phyloP scores from a whole-genome alignment of 202 grass and related monocot species.

The Miscanthus sacchariflorus region DNA sequence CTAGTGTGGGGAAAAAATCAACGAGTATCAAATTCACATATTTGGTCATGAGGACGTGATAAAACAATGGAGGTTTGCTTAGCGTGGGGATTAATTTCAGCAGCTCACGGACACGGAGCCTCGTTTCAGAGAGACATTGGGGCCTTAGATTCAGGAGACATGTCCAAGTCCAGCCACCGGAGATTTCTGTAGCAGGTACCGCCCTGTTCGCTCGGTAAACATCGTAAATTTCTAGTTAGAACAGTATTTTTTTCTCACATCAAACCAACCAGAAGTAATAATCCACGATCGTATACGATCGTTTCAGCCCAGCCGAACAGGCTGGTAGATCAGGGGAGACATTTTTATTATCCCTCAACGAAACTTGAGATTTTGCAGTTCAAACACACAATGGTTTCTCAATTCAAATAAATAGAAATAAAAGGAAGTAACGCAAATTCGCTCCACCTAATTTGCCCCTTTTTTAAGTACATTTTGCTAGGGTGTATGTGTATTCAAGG shows the following conservation, averaged over 20 bases:
- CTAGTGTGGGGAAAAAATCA: neutral
- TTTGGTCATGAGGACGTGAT: conserved; percentile 5
- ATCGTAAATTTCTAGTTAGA: no score
- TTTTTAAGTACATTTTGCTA: neutral
- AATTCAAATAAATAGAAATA: neutral
- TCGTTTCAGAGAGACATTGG: conserved; percentile 37
- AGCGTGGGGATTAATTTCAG: conserved; percentile 13
- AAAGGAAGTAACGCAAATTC: neutral
- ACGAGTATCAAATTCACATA: conserved; percentile 2
- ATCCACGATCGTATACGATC: no score
- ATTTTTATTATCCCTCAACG: no score
- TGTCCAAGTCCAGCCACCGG: conserved; percentile 14
- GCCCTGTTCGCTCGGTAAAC: no score
- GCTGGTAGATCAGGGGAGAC: no score
- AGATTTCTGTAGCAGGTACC: conserved; percentile 28
- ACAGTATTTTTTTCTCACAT: no score
- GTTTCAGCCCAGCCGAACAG: no score
- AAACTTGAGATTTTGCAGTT: no score
- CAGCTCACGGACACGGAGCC: neutral
- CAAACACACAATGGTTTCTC: no score
- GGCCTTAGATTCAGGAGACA: conserved; percentile 49
- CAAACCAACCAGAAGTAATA: no score
- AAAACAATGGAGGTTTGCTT: neutral
- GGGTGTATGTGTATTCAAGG: conserved; percentile 4
- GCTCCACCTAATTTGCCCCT: neutral